phyloP scores from a whole-genome alignment of 164 flowering plant species.

The Tetrastigma voinierianum region DNA sequence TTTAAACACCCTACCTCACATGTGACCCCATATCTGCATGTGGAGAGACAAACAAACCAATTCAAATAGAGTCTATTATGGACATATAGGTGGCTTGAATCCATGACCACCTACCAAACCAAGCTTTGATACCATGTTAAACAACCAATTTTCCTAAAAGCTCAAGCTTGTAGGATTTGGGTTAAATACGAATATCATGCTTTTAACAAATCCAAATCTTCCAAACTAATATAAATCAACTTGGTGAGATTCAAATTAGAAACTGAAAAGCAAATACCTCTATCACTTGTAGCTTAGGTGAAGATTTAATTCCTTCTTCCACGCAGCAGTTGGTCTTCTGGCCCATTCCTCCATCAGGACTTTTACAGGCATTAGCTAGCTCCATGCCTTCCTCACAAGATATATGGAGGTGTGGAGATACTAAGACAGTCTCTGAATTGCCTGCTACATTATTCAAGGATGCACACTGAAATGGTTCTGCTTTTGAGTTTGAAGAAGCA shows the following conservation, averaged over 20 bases:
- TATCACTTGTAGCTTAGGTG: slow-evolving; percentile 14
- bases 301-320: slow-evolving; percentile 22
- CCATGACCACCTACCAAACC: too few species aligned
- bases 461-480: slow-evolving; percentile 14
- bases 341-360: slow-evolving; percentile 13
- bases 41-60: too few species aligned
- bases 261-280: slow-evolving; percentile 34
- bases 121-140: too few species aligned
- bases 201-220: too few species aligned
- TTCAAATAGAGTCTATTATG: too few species aligned
- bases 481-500: slow-evolving; percentile 31
- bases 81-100: too few species aligned
- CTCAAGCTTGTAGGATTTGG: too few species aligned
- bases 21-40: too few species aligned
- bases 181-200: too few species aligned
- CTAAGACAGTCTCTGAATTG: slow-evolving; percentile 10
- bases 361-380: slow-evolving; percentile 12
- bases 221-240: background rate
- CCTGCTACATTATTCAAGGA: slow-evolving; percentile 14
- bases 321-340: slow-evolving; percentile 10
- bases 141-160: too few species aligned
- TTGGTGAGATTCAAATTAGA: background rate
- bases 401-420: slow-evolving; percentile 15
- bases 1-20: too few species aligned
- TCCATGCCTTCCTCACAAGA: slow-evolving; percentile 16